Conservation (phyloP, 257 asterid species). For the Petunia secreta region DNA sequence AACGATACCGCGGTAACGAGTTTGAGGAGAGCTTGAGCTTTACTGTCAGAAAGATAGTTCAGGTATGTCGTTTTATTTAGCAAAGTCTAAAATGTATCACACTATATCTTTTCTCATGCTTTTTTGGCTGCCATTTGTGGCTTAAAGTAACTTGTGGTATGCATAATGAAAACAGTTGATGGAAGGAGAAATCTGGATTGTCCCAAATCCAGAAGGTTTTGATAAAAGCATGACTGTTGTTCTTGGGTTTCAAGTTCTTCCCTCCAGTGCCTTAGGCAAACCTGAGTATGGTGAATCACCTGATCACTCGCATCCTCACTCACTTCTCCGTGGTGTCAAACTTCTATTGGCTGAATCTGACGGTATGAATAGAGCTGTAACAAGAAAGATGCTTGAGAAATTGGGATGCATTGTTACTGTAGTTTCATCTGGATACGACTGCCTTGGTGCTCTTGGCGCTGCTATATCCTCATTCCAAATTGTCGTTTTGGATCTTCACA, state of each 20-base stretch:
- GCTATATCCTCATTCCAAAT: conserved; percentile 48
- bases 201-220: conserved; percentile 63
- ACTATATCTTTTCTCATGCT: not conserved
- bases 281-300: conserved; percentile 63
- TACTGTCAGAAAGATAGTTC: conserved; percentile 73
- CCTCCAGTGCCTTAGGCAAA: conserved; percentile 43
- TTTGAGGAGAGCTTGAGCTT: conserved; percentile 82
- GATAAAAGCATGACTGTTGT: conserved; percentile 80
- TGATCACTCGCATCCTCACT: conserved; percentile 47
- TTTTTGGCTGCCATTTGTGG: not conserved
- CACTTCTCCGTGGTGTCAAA: conserved; percentile 66
- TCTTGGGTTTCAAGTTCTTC: conserved; percentile 66
- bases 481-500: conserved; percentile 76
- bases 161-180: conserved; percentile 56
- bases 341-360: conserved; percentile 79
- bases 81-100: not conserved
- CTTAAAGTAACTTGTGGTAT: not conserved
- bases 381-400: conserved; percentile 75
- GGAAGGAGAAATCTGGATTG: conserved; percentile 92
- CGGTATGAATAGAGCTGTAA: conserved; percentile 73
- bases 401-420: conserved; percentile 70
- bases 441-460: conserved; percentile 65
- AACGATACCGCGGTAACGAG: conserved; percentile 43
- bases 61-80: conserved; percentile 49
- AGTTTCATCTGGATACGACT: conserved; percentile 76